These are phyloP conservation scores for Acanthamoeba divionensis DNA, from an alignment of 208 protist species.

Conservation along the genomic window DNA sequence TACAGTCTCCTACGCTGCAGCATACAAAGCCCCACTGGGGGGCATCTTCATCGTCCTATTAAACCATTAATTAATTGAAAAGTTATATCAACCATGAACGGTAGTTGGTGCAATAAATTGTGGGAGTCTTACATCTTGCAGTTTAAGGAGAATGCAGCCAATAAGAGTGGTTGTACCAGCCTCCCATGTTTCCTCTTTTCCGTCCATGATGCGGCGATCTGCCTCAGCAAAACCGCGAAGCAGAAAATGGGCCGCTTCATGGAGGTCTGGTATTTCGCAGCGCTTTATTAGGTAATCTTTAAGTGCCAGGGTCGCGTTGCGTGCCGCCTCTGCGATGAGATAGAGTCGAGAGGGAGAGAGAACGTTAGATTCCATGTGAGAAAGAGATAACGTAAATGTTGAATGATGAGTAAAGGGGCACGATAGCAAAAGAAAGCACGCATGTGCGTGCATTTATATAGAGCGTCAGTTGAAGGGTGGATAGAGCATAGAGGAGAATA, in stretches of 20 bases:
- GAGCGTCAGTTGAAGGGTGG: too few species aligned
- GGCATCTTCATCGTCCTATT: neutral
- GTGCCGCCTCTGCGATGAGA: conserved; percentile 67
- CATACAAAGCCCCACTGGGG: conserved; percentile 62
- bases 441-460: too few species aligned
- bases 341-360: too few species aligned
- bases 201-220: conserved; percentile 65
- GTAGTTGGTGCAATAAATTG: too few species aligned
- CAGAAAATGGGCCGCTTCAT: conserved; percentile 63
- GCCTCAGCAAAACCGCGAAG: conserved; percentile 60
- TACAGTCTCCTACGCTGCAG: conserved; percentile 69
- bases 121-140: too few species aligned
- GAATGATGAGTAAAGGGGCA: too few species aligned
- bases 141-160: conserved; percentile 58
- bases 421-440: too few species aligned
- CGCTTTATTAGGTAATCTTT: conserved; percentile 56
- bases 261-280: neutral
- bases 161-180: conserved; percentile 69
- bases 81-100: too few species aligned
- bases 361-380: too few species aligned
- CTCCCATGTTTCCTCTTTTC: conserved; percentile 66
- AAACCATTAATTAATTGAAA: too few species aligned
- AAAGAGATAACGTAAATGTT: too few species aligned
- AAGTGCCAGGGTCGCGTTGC: conserved; percentile 42
- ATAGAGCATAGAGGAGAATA: too few species aligned